Evolutionary conservation across 768 basidiomycete genomes (phyloP).

Genomic region (Xanthoconium purpureum): DNA sequence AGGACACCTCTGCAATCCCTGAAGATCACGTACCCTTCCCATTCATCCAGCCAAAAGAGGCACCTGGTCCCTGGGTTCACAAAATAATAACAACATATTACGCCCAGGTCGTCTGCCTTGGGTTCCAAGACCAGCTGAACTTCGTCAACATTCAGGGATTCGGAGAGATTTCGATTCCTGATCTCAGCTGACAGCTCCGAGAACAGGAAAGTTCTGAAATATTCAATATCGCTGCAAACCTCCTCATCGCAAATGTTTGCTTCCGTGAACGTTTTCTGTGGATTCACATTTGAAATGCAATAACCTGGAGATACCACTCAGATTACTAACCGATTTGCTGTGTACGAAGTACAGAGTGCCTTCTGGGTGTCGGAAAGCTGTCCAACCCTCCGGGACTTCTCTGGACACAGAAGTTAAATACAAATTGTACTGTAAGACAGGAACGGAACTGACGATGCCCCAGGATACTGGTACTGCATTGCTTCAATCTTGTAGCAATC

Average conservation of each 20-base stretch:
- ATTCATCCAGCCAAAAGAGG: conserved; percentile 54
- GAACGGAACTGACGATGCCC: conserved; percentile 18
- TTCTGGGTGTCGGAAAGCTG: conserved; percentile 51
- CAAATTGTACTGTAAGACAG: background rate
- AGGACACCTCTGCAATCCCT: conserved; percentile 20
- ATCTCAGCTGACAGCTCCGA: conserved; percentile 18
- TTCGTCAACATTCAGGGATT: conserved; percentile 26
- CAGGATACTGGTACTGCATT: conserved; percentile 17
- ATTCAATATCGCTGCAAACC: conserved; percentile 32
- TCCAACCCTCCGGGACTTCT: conserved; percentile 40
- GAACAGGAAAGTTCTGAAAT: conserved; percentile 26
- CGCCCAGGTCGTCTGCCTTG: conserved; percentile 9
- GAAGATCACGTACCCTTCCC: conserved; percentile 33
- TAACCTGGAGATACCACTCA: background rate
- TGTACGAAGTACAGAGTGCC: conserved; percentile 59
- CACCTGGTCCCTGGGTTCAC: conserved; percentile 43
- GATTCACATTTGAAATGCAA: background rate
- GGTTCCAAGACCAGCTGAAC: conserved; percentile 49
- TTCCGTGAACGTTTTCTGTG: conserved; percentile 55
- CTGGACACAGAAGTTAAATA: conserved; percentile 5
- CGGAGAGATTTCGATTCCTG: conserved; percentile 8
- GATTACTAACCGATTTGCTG: conserved; percentile 37
- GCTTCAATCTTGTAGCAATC: conserved; percentile 14
- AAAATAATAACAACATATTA: conserved; percentile 47
- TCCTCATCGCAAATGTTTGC: conserved; percentile 43